A percentile compares a stretch with the other conserved stretches of the same genome.
Evolutionary conservation across 768 basidiomycete genomes (phyloP).

Genomic region (Lanmaoa rubissima): DNA sequence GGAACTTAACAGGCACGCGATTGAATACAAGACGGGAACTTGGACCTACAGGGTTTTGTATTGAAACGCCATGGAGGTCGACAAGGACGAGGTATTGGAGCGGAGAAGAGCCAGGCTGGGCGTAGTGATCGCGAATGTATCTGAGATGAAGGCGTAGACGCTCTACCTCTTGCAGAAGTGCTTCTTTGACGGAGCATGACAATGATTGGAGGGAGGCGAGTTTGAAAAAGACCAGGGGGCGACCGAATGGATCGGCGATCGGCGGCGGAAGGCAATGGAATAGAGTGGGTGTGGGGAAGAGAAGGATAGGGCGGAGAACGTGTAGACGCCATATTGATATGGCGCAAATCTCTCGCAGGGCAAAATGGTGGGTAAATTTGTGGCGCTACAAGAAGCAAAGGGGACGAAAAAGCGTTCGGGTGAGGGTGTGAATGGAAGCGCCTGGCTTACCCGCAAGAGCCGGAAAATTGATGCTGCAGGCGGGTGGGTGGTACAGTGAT

Average conservation of each 20-base stretch:
- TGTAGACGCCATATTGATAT: slow-evolving; percentile 55
- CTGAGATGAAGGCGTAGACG: slow-evolving; percentile 55
- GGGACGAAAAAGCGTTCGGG: neutral
- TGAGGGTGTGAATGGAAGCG: neutral
- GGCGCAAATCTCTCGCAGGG: slow-evolving; percentile 56
- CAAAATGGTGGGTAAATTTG: slow-evolving; percentile 60
- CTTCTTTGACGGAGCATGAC: slow-evolving; percentile 39
- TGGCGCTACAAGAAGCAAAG: slow-evolving; percentile 47
- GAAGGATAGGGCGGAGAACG: slow-evolving; percentile 39
- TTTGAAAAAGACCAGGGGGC: slow-evolving; percentile 61
- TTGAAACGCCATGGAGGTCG: slow-evolving; percentile 57
- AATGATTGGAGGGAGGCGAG: slow-evolving; percentile 41
- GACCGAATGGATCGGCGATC: slow-evolving; percentile 58
- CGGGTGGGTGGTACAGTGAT: neutral
- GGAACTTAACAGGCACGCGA: slow-evolving; percentile 4
- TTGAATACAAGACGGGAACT: slow-evolving; percentile 1
- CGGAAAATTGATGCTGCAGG: slow-evolving; percentile 53
- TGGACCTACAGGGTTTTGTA: slow-evolving; percentile 55
- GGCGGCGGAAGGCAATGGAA: slow-evolving; percentile 55
- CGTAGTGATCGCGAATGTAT: slow-evolving; percentile 39
- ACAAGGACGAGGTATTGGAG: slow-evolving; percentile 68
- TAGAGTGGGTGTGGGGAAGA: slow-evolving; percentile 26
- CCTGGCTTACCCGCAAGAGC: slow-evolving; percentile 52
- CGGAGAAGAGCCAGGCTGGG: slow-evolving; percentile 35
- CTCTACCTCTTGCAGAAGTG: slow-evolving; percentile 53